Base-by-base conservation (phyloP, 2,329 filamentous ascomycete species). In the Metarhizium humberi region DNA sequence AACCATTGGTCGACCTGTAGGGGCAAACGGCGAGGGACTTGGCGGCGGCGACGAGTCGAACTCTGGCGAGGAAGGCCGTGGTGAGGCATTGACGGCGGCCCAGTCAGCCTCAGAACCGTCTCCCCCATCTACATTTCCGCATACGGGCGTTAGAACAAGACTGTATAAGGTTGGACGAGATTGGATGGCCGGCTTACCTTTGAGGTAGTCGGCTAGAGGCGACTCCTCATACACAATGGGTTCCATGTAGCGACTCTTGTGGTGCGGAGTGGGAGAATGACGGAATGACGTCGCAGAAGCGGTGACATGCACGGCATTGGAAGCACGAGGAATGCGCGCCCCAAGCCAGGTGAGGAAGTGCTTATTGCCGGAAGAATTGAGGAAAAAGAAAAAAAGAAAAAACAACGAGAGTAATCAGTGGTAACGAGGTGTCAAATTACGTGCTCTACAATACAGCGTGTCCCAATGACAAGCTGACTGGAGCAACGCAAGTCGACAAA, bases 121-220 rank as follows among this genome's bases (percentile, higher is more conserved):
- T 65, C 78, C 77, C 65, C 76, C 78, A 70, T 80, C 78, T 70
- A 53, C 25, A 40, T n/a, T 40, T 13, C 13, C 7, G 43, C 18
- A 48, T 14, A 42, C 13, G 16, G 38, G 43, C 29, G 57, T 63
- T 29, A 61, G 59, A 34, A 51, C 29, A 30, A 54, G 40, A 20
- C 43, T 47, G 50, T n/a, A 36, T 42, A 50, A 48, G 29, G 14
- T 1, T 8, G 16, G 2, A 20, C 14, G 20, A 45, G 42, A 30
- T 43, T 25, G 18, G 14, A n/a, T 30, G 29, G 46, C 49, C 29
- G 36, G 55, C 63, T 66, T 73, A 94, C 92, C 91, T 83, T 92
- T 86, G 64, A 96, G 84, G 75, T 94, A 94, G 66, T 88, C 85
- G 68, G 90, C 91, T 73, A 96, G 79, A 64, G 92, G 92, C 69